These are phyloP conservation scores for Zoysia japonica DNA, from an alignment of 176 grass and related monocot genomes.

Conservation along the genomic window DNA sequence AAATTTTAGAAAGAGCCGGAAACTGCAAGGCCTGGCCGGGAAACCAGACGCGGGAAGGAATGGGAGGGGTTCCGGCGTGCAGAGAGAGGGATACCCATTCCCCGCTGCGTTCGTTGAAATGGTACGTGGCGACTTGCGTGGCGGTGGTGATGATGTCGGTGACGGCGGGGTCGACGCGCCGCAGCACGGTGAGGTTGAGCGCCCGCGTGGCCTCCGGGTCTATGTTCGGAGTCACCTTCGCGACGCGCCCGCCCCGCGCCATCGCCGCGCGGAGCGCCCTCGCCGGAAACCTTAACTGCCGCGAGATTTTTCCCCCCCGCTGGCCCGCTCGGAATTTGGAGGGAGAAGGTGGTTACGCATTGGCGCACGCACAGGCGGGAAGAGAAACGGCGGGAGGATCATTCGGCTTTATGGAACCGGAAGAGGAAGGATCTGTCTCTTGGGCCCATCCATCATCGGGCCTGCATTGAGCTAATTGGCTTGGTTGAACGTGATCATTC, in stretches of 20 bases:
- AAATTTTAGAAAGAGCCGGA: background rate
- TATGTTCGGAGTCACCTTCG: constrained; percentile 59
- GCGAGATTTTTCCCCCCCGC: constrained; percentile 14
- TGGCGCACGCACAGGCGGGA: too few species aligned
- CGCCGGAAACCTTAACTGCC: constrained; percentile 44
- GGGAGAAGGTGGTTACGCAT: too few species aligned
- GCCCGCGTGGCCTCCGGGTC: constrained; percentile 55
- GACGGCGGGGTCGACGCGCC: constrained; percentile 68
- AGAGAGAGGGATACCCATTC: constrained; percentile 44
- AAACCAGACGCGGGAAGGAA: constrained; percentile 1
- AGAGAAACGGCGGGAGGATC: too few species aligned
- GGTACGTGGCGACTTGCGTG: constrained; percentile 58
- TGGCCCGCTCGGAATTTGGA: background rate
- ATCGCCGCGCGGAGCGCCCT: constrained; percentile 19
- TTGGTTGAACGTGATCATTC: background rate
- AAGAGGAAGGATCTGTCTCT: background rate
- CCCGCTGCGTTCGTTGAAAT: constrained; percentile 27
- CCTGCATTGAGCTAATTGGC: background rate
- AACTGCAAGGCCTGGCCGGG: background rate
- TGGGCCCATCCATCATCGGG: background rate
- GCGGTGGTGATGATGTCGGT: constrained; percentile 62
- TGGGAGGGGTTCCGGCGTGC: background rate
- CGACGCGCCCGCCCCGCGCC: constrained; percentile 35
- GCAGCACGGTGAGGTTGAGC: constrained; percentile 76
- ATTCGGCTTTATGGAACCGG: background rate